These are phyloP conservation scores for Phytophthora boehmeriae DNA, from an alignment of 352 stramenopile species.

Conservation along the genomic window DNA sequence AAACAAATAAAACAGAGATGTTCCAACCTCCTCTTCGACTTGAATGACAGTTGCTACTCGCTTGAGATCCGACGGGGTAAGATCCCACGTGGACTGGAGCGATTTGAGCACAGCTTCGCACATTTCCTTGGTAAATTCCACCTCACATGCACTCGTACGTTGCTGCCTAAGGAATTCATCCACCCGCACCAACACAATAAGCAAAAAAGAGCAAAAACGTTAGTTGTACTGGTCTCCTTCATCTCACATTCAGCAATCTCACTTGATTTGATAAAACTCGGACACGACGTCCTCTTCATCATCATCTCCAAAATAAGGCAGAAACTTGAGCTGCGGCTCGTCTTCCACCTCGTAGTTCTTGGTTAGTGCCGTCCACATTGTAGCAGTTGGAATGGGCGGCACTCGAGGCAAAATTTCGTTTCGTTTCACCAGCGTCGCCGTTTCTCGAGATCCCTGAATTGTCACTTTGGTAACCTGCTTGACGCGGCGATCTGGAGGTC, in stretches of 20 bases:
- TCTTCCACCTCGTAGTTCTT: slow-evolving; percentile 90
- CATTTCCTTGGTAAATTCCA: slow-evolving; percentile 80
- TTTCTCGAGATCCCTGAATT: slow-evolving; percentile 34
- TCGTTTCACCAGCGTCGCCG: slow-evolving; percentile 33
- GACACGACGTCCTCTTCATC: slow-evolving; percentile 85
- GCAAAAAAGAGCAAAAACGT: not conserved
- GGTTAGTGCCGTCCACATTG: slow-evolving; percentile 81
- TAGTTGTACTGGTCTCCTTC: not conserved
- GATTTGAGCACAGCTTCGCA: slow-evolving; percentile 67
- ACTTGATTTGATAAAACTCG: slow-evolving; percentile 88
- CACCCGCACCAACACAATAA: not conserved
- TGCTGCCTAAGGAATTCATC: slow-evolving; percentile 44
- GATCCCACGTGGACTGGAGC: slow-evolving; percentile 75
- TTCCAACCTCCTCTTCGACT: slow-evolving; percentile 55
- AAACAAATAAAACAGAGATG: not conserved
- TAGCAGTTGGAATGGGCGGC: slow-evolving; percentile 52
- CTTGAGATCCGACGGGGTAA: slow-evolving; percentile 59
- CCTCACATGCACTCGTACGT: slow-evolving; percentile 65
- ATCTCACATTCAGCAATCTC: slow-evolving; percentile 10
- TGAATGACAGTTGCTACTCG: slow-evolving; percentile 67
- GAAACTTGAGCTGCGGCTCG: slow-evolving; percentile 74
- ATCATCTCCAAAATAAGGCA: slow-evolving; percentile 81
- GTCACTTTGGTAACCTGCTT: slow-evolving; percentile 29
- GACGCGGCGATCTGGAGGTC: slow-evolving; percentile 23
- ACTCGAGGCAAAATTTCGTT: slow-evolving; percentile 59